A percentile compares a stretch with the other conserved stretches of the same genome.
Evolutionary conservation across 441 rosid genomes (phyloP).

Genomic region (Pelargonium cotyledonis): DNA sequence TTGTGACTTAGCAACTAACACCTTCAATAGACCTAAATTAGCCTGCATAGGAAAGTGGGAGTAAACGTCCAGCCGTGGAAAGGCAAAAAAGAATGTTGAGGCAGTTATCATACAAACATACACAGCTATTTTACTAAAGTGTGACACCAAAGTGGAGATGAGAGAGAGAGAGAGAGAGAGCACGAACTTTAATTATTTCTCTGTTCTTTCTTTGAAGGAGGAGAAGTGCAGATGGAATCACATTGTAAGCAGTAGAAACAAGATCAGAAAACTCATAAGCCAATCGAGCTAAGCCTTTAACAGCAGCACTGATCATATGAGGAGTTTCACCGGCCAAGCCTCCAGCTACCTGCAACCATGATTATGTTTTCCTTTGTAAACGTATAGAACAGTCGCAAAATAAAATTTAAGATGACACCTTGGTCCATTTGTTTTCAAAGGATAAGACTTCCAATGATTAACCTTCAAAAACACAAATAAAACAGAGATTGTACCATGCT

Average conservation of each 20-base stretch:
- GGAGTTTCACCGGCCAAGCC: constrained; percentile 93
- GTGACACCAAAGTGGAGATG: neutral
- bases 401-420: neutral
- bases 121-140: too few relatives aligned
- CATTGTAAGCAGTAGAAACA: constrained; percentile 61
- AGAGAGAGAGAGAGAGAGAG: constrained; percentile 10
- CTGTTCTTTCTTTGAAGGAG: constrained; percentile 79
- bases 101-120: neutral
- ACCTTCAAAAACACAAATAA: constrained; percentile 10
- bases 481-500: constrained; percentile 48
- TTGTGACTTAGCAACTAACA: constrained; percentile 85
- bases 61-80: neutral
- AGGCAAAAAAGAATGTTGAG: neutral
- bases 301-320: constrained; percentile 95
- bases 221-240: constrained; percentile 82
- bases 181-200: constrained; percentile 74
- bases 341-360: constrained; percentile 66
- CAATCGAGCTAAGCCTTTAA: constrained; percentile 88
- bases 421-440: neutral
- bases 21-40: constrained; percentile 80
- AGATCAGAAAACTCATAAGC: constrained; percentile 93
- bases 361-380: constrained; percentile 10
- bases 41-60: constrained; percentile 54
- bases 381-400: neutral
- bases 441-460: constrained; percentile 2